Conservation (phyloP, 345 rosid species). For the Acer yangbiense region DNA sequence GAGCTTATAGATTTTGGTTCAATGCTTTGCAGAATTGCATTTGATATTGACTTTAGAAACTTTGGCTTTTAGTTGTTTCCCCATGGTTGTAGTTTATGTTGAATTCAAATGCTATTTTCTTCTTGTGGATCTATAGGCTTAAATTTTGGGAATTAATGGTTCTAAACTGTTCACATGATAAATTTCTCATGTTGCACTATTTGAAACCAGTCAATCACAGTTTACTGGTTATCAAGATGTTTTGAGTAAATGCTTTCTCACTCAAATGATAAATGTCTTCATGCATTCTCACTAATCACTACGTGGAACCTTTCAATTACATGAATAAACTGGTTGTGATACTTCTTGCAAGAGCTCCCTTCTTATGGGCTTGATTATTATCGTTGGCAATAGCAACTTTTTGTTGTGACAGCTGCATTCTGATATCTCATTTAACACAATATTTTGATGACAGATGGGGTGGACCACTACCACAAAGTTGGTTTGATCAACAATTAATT, state of each 20-base stretch:
- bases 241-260: conserved; percentile 17
- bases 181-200: background rate
- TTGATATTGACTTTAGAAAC: background rate
- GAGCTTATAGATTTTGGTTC: conserved; percentile 24
- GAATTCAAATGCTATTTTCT: background rate
- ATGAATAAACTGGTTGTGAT: conserved; percentile 15
- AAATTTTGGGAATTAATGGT: background rate
- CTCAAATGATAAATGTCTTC: background rate
- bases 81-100: background rate
- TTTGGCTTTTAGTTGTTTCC: background rate
- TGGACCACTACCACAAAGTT: conserved; percentile 72
- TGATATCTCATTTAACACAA: background rate
- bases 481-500: conserved; percentile 58
- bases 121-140: background rate
- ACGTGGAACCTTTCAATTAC: background rate
- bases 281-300: background rate
- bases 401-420: background rate
- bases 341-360: conserved; percentile 13
- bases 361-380: conserved; percentile 6
- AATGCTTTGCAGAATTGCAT: conserved; percentile 3
- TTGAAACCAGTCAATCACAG: background rate
- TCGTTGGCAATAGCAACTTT: conserved; percentile 2
- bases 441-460: conserved; percentile 56
- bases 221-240: conserved; percentile 10
- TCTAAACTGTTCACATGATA: conserved; percentile 1